Evolutionary conservation across 2,329 filamentous ascomycete genomes (phyloP).

Genomic region (Xylaria hypoxylon): DNA sequence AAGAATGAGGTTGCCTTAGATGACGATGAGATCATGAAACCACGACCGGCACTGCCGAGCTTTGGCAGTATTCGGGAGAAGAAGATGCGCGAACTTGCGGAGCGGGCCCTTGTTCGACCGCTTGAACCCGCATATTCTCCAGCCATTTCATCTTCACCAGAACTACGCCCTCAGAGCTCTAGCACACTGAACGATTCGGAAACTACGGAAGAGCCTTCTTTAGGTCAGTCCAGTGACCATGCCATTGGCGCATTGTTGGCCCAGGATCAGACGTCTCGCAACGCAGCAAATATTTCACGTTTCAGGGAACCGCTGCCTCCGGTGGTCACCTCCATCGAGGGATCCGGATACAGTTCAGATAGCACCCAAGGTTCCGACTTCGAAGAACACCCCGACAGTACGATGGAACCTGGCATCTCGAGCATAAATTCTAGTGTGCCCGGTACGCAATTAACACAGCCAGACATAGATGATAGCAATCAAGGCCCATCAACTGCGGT

Average conservation of each 20-base stretch:
- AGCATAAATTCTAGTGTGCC: slow-evolving; percentile 41
- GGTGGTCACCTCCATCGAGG: slow-evolving; percentile 76
- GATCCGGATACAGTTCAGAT: slow-evolving; percentile 72
- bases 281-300: slow-evolving; percentile 67
- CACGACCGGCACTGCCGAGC: slow-evolving; percentile 77
- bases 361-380: slow-evolving; percentile 59
- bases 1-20: slow-evolving; percentile 65
- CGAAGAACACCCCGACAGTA: slow-evolving; percentile 48
- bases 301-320: slow-evolving; percentile 75
- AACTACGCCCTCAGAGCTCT: slow-evolving; percentile 43
- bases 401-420: slow-evolving; percentile 36
- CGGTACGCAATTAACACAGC: slow-evolving; percentile 40
- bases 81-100: slow-evolving; percentile 64
- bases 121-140: slow-evolving; percentile 53
- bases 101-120: slow-evolving; percentile 69
- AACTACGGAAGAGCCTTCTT: slow-evolving; percentile 50
- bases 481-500: slow-evolving; percentile 29
- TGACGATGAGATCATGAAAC: slow-evolving; percentile 78
- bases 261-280: slow-evolving; percentile 65
- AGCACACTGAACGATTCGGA: slow-evolving; percentile 42
- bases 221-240: slow-evolving; percentile 70
- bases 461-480: slow-evolving; percentile 39
- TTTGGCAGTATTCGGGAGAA: slow-evolving; percentile 80
- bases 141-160: slow-evolving; percentile 46
- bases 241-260: slow-evolving; percentile 66